Conservation (phyloP, 2,329 filamentous ascomycete genomes). For the Fusarium nodosum region DNA sequence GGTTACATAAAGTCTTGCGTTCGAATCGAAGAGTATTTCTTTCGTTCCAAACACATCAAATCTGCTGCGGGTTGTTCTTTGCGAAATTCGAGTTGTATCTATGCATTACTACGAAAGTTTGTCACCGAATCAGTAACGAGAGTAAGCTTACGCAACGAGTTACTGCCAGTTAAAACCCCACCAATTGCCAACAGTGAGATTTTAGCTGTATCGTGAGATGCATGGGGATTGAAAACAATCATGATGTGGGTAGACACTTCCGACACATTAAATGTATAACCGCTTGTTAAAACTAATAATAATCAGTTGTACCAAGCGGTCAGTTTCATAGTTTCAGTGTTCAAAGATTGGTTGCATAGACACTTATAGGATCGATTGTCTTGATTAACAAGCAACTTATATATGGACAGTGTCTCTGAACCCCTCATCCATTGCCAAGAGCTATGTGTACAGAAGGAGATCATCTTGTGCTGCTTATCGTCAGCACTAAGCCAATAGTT, state of each 20-base stretch:
- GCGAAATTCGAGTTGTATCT: accelerated
- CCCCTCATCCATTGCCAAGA: background rate
- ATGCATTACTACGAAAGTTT: background rate
- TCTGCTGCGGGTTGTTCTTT: background rate
- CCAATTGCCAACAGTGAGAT: background rate
- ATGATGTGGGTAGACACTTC: too few relatives aligned
- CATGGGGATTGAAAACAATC: too few relatives aligned
- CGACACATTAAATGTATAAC: too few relatives aligned
- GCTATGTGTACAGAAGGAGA: background rate
- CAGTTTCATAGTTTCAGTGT: too few relatives aligned
- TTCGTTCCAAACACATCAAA: background rate
- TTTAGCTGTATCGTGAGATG: background rate
- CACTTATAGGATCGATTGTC: accelerated
- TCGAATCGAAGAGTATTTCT: background rate
- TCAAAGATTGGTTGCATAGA: too few relatives aligned
- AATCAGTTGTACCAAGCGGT: too few relatives aligned
- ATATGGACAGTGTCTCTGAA: accelerated
- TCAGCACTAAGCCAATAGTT: constrained; percentile 10
- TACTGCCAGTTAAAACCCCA: background rate
- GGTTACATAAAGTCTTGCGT: background rate
- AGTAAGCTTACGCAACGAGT: background rate
- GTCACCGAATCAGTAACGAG: background rate
- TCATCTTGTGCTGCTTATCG: background rate
- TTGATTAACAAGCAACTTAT: too few relatives aligned
- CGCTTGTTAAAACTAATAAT: too few relatives aligned